A percentile compares a stretch with the other conserved stretches of the same genome.
phyloP scores from a whole-genome alignment of 108 stramenopile species.

The Nitzschia putrida region DNA sequence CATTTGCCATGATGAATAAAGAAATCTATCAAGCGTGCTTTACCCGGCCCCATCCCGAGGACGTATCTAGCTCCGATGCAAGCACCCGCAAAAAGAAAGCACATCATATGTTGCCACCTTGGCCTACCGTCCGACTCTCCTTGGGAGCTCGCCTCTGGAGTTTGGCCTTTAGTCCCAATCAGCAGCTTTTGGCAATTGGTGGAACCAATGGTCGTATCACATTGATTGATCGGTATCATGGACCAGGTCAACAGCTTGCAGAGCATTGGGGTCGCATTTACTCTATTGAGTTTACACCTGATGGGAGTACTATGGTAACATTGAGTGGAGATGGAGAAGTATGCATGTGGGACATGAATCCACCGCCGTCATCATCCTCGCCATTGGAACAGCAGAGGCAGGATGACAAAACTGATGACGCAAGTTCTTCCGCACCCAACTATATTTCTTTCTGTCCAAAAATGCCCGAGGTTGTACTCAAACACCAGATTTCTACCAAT shows the following conservation, averaged over 20 bases:
- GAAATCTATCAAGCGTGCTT: slow-evolving; percentile 8
- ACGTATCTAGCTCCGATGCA: too few species aligned
- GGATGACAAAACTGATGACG: too few species aligned
- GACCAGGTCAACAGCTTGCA: background rate
- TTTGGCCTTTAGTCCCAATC: slow-evolving; percentile 17
- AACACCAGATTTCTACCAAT: slow-evolving; percentile 8
- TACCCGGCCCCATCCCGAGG: background rate
- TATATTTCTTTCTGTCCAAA: too few species aligned
- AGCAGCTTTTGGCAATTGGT: slow-evolving; percentile 4
- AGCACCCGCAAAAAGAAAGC: too few species aligned
- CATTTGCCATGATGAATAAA: slow-evolving; percentile 1
- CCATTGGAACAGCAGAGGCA: too few species aligned
- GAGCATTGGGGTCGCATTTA: slow-evolving; percentile 23
- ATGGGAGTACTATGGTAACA: slow-evolving; percentile 12
- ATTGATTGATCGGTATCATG: slow-evolving; percentile 3
- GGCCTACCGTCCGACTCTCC: slow-evolving; percentile 3
- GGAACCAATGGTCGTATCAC: slow-evolving; percentile 10
- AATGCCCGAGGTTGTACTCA: background rate
- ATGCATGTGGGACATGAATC: slow-evolving; percentile 11
- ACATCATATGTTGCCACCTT: slow-evolving; percentile 20
- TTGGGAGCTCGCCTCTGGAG: slow-evolving; percentile 4
- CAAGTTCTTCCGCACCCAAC: too few species aligned
- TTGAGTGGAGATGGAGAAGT: slow-evolving; percentile 22
- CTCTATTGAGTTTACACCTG: slow-evolving; percentile 9
- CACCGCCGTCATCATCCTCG: too few species aligned